Conservation (phyloP, 192 early-diverging fungal species). For the Rhizoclosmatium globosum region DNA sequence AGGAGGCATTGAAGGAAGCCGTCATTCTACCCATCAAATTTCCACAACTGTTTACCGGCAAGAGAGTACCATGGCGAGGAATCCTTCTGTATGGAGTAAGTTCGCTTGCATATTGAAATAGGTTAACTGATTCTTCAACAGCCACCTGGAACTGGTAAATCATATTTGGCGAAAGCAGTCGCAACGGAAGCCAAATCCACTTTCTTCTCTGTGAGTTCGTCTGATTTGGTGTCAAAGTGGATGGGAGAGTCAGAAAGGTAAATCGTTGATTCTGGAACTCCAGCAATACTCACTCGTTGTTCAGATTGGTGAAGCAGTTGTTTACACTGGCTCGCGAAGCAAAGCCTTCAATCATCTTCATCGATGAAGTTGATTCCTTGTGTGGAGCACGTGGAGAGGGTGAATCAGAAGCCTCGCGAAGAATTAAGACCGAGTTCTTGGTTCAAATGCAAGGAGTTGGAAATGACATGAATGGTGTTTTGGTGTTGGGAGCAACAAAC, state of each 20-base stretch:
- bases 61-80: constrained; percentile 95
- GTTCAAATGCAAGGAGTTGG: constrained; percentile 99
- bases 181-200: constrained; percentile 97
- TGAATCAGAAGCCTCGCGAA: constrained; percentile 91
- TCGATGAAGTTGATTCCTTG: constrained; percentile 98
- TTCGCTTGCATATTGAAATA: not conserved
- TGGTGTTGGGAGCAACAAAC: constrained; percentile 96
- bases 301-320: constrained; percentile 89
- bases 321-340: constrained; percentile 93
- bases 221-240: constrained; percentile 99
- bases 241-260: constrained; percentile 97
- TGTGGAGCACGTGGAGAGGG: constrained; percentile 96
- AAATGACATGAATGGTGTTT: constrained; percentile 92
- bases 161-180: constrained; percentile 95
- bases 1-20: constrained; percentile 97
- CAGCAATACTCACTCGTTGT: not conserved
- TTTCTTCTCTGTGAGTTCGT: constrained; percentile 96
- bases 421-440: constrained; percentile 98
- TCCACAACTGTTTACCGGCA: constrained; percentile 95
- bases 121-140: not conserved
- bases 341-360: constrained; percentile 97
- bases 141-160: constrained; percentile 98
- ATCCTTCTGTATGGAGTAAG: constrained; percentile 91
- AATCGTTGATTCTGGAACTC: not conserved
- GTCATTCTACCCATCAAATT: constrained; percentile 98